phyloP scores from a whole-genome alignment of 495 filamentous ascomycete genomes.

The Aspergillus cavernicola region DNA sequence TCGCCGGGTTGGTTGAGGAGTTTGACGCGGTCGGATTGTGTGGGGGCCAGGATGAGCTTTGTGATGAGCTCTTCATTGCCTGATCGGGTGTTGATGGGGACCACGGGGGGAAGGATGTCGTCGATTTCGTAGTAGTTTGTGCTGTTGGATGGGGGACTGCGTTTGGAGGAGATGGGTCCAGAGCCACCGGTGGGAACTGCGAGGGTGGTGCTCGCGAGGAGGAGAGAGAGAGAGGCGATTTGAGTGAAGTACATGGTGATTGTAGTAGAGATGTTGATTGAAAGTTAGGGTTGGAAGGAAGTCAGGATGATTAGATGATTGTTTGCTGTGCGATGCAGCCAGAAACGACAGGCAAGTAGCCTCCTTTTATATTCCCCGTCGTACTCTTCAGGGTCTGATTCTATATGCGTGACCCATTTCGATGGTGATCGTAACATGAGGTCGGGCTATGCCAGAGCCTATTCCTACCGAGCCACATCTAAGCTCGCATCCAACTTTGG shows the following conservation, averaged over 20 bases:
- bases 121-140: not conserved
- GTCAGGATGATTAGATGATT: too few relatives aligned
- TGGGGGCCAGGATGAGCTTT: conserved; percentile 3
- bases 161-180: not conserved
- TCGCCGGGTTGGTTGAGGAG: conserved; percentile 11
- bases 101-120: conserved; percentile 3
- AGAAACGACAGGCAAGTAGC: too few relatives aligned
- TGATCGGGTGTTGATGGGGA: conserved; percentile 8
- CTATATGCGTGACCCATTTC: too few relatives aligned
- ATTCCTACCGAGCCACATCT: too few relatives aligned
- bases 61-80: conserved; percentile 5
- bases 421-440: too few relatives aligned
- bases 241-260: not conserved
- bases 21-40: conserved; percentile 6
- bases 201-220: not conserved
- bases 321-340: too few relatives aligned
- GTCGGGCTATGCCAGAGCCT: too few relatives aligned
- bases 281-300: too few relatives aligned
- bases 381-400: too few relatives aligned
- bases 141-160: not conserved
- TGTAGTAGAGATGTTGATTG: not conserved
- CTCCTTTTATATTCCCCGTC: too few relatives aligned
- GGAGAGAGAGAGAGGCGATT: not conserved
- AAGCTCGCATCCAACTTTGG: too few relatives aligned
- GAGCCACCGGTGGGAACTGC: not conserved